phyloP scores from a whole-genome alignment of 2,329 filamentous ascomycete genomes.

The Coniochaeta hoffmannii region DNA sequence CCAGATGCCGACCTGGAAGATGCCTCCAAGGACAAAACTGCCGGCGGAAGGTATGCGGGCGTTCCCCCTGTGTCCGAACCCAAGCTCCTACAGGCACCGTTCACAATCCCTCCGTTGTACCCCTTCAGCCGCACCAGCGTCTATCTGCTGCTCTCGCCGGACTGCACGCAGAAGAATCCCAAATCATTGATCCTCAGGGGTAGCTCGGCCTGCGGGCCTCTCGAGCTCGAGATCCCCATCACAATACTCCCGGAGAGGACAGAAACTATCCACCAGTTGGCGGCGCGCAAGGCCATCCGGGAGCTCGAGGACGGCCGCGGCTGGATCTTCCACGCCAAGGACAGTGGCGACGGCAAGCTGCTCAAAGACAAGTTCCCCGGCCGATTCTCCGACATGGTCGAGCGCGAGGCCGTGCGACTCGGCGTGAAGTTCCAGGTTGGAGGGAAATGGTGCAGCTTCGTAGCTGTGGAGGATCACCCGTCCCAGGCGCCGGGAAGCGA shows the following conservation, averaged over 20 bases:
- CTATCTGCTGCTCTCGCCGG: conserved; percentile 56
- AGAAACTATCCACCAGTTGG: conserved; percentile 61
- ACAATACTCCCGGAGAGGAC: conserved; percentile 34
- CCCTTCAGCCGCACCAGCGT: conserved; percentile 58
- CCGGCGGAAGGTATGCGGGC: conserved; percentile 33
- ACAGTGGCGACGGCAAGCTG: conserved; percentile 24
- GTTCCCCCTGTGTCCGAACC: conserved; percentile 47
- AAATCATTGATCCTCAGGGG: conserved; percentile 52
- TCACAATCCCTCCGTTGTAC: conserved; percentile 56
- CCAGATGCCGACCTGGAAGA: conserved; percentile 30
- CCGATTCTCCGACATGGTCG: conserved; percentile 51
- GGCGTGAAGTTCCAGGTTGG: conserved; percentile 60
- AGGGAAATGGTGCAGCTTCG: conserved; percentile 66
- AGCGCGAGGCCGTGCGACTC: conserved; percentile 58
- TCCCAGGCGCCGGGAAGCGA: too few relatives aligned
- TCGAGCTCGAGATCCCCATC: conserved; percentile 59
- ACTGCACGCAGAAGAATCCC: conserved; percentile 34
- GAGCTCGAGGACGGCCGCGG: conserved; percentile 66
- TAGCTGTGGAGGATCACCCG: conserved; percentile 58
- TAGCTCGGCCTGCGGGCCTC: conserved; percentile 46
- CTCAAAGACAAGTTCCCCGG: conserved; percentile 39
- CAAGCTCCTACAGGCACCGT: conserved; percentile 56
- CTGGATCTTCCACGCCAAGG: conserved; percentile 50
- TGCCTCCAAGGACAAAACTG: conserved; percentile 10
- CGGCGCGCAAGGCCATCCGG: conserved; percentile 57